A percentile compares a stretch with the other conserved stretches of the same genome.
phyloP scores from a whole-genome alignment of 164 flowering plant species.

The Saururus chinensis region DNA sequence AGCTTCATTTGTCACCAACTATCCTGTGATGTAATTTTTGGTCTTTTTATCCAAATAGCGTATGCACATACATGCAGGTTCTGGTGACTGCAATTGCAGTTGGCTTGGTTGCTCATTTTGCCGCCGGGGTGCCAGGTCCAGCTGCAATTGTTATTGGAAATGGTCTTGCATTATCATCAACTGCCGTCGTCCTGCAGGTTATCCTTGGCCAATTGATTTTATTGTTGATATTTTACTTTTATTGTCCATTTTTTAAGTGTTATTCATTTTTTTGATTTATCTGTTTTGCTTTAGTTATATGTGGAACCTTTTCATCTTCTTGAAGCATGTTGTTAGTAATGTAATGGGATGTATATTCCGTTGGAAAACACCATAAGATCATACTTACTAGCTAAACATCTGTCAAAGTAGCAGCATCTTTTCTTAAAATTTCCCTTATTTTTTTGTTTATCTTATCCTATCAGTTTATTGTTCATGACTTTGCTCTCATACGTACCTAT shows the following conservation, averaged over 20 bases:
- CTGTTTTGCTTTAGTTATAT: too few relatives aligned
- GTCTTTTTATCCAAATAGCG: not conserved
- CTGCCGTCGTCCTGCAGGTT: constrained; percentile 99
- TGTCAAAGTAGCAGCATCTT: too few relatives aligned
- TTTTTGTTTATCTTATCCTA: too few relatives aligned
- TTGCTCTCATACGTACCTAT: too few relatives aligned
- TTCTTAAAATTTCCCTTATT: too few relatives aligned
- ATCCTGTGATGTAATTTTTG: not conserved
- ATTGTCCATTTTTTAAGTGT: not conserved
- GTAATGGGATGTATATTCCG: too few relatives aligned
- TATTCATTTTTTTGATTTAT: not conserved
- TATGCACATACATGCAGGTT: constrained; percentile 42
- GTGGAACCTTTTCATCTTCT: too few relatives aligned
- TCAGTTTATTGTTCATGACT: too few relatives aligned
- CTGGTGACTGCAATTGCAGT: constrained; percentile 74
- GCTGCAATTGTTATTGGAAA: constrained; percentile 97
- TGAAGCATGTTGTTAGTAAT: too few relatives aligned
- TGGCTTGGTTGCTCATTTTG: constrained; percentile 72
- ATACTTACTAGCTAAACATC: too few relatives aligned
- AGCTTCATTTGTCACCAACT: not conserved
- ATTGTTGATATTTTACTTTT: not conserved
- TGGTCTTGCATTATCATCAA: constrained; percentile 96
- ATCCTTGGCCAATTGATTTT: not conserved
- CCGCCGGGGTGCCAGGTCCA: constrained; percentile 69
- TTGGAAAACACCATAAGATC: too few relatives aligned